Conservation (phyloP, 169 alveolate genomes). For the Eimeria acervulina region DNA sequence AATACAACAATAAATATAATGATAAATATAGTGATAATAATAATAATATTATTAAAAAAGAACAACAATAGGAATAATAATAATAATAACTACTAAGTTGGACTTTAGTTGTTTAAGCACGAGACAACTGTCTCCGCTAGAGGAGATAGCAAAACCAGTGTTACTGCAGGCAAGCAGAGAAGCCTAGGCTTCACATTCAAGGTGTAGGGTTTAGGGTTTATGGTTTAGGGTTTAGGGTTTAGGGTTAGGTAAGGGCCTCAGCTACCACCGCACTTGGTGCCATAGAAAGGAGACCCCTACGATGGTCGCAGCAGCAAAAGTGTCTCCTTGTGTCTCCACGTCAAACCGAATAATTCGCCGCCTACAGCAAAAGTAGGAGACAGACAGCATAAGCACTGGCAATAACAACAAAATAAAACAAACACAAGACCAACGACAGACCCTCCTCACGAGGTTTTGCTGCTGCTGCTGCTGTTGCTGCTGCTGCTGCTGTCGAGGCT, state of each 20-base stretch:
- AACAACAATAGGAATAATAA: too few species aligned
- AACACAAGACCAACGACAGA: not conserved
- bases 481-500: too few species aligned
- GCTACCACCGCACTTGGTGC: conserved; percentile 82
- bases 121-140: too few species aligned
- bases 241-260: too few species aligned
- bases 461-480: too few species aligned
- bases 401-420: not conserved
- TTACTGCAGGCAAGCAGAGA: too few species aligned
- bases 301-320: conserved; percentile 72
- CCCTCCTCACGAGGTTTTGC: too few species aligned
- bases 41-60: not conserved
- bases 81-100: too few species aligned
- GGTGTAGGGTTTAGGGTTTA: not conserved
- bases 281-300: conserved; percentile 81
- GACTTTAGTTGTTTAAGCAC: too few species aligned
- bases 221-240: not conserved
- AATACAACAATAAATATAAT: not conserved
- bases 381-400: not conserved
- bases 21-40: not conserved
- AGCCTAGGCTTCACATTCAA: too few species aligned
- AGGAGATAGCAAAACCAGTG: not conserved
- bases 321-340: not conserved
- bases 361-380: conserved; percentile 14
- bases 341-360: conserved; percentile 60